phyloP scores from a whole-genome alignment of 805 yeast genomes.

The Kazachstania viticola region DNA sequence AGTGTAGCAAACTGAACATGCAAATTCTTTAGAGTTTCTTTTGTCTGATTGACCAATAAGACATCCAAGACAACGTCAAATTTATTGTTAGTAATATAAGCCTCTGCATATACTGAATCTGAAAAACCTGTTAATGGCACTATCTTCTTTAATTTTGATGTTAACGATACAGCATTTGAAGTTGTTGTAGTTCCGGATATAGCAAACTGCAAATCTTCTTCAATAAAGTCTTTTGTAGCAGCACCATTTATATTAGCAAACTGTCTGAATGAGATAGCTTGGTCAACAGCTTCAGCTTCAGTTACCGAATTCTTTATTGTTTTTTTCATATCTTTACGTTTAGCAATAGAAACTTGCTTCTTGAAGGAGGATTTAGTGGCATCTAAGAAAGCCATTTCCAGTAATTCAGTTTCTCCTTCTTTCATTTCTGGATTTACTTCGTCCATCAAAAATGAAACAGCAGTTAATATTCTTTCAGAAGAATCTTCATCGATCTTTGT shows the following conservation, averaged over 20 bases:
- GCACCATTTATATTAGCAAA: slow-evolving; percentile 39
- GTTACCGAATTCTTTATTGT: slow-evolving; percentile 48
- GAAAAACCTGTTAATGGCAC: slow-evolving; percentile 95
- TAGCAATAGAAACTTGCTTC: slow-evolving; percentile 51
- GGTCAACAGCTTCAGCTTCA: slow-evolving; percentile 69
- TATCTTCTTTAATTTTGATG: slow-evolving; percentile 77
- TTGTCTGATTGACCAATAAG: slow-evolving; percentile 87
- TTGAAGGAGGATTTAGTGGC: slow-evolving; percentile 82
- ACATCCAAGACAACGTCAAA: slow-evolving; percentile 93
- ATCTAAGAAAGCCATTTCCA: slow-evolving; percentile 65
- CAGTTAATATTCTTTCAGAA: slow-evolving; percentile 84
- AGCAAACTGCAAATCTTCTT: slow-evolving; percentile 52
- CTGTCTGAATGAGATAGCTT: slow-evolving; percentile 68
- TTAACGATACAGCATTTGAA: slow-evolving; percentile 43
- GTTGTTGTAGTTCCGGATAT: slow-evolving; percentile 30
- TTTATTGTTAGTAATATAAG: slow-evolving; percentile 90
- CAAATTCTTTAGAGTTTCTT: slow-evolving; percentile 77
- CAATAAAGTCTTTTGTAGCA: slow-evolving; percentile 33
- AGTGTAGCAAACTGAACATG: slow-evolving; percentile 92
- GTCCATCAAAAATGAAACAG: slow-evolving; percentile 54
- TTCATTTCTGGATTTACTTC: slow-evolving; percentile 45
- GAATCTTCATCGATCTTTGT: slow-evolving; percentile 91
- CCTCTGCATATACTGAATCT: slow-evolving; percentile 97
- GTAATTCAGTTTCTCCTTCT: slow-evolving; percentile 28
- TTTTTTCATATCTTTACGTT: slow-evolving; percentile 42